A percentile compares a stretch with the other conserved stretches of the same genome.
These are phyloP conservation scores for Solanum lycopersicoides DNA, from an alignment of 257 asterid genomes.

Conservation along the genomic window DNA sequence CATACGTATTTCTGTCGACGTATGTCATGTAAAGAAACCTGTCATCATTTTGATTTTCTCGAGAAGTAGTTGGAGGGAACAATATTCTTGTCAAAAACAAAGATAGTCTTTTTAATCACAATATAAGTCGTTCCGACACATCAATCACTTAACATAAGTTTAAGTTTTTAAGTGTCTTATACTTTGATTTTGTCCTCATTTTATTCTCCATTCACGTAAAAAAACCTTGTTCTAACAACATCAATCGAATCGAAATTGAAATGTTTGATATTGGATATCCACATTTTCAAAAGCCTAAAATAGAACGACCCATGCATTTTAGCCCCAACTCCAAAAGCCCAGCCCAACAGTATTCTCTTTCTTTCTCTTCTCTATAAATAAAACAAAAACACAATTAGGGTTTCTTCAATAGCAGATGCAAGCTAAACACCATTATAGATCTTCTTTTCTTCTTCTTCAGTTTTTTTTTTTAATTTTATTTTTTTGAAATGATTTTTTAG, in stretches of 20 bases:
- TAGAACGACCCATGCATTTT: not conserved
- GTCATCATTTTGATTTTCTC: not conserved
- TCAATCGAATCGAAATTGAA: too few species aligned
- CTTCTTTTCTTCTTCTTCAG: not conserved
- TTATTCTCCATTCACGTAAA: not conserved
- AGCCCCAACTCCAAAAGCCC: not conserved
- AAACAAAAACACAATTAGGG: not conserved
- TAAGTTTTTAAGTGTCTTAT: too few species aligned
- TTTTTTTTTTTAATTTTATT: not conserved
- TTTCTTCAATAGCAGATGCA: not conserved
- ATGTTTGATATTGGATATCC: not conserved
- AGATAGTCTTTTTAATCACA: not conserved
- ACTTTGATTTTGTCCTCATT: too few species aligned
- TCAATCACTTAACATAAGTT: too few species aligned
- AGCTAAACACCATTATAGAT: not conserved
- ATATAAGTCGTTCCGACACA: not conserved
- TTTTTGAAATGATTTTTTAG: too few species aligned
- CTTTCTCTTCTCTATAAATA: not conserved
- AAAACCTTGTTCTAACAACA: too few species aligned
- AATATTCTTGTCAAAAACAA: not conserved
- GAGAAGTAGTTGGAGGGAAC: not conserved
- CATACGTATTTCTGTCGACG: not conserved
- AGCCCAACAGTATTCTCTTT: not conserved
- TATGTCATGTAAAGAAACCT: accelerated
- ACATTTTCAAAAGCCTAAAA: not conserved